Evolutionary conservation across 352 stramenopile genomes (phyloP), one percentile per base, ranked within the genome.

Genomic region (Paralagenidium karlingii): DNA sequence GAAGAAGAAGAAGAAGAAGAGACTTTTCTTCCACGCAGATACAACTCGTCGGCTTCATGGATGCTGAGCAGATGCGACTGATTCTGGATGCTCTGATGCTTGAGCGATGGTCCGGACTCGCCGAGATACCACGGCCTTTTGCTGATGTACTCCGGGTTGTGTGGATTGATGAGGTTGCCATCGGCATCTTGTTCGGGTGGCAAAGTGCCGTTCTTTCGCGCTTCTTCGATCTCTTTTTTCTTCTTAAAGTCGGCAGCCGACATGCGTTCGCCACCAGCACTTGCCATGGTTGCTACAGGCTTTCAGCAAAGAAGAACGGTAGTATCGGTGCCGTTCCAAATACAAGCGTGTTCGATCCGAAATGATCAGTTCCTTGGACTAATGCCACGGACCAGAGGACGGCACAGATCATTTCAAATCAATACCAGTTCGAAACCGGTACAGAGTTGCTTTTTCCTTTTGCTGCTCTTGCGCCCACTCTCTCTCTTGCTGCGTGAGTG

Each of bases 61-160:
- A 94, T 87, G 12, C 70, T 89, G 16, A 95, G 66, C 44, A 95
- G 28, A 43, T 92, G 91, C 47, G 85, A 83, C 51, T 95, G 71
- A 45, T 94, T 91, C 49, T 97, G 64, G 38, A 86, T 49, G 38
- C 77, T 87, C 67, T 98, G 93, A 60, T 98, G 93, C 47, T 96
- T 95, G 37, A 98, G 69, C 28, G 88, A 96, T 20, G 91, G 85
- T 24, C 88, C 88, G 34, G 68, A 82, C 52, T 96, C 73, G 42
- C 88, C 94, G 34, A 98, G 65, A 66, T 99, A 99, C 96, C 96
- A 99, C 38, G 96, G 96, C 50, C 90, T 78, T 64, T 99, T 98
- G 34, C 84, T 97, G 55, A 99, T 98, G 68, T 97, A 99, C 64
- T 99, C 94, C 31, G 96, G 96, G 60, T 99, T 99, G 76, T 99